These are phyloP conservation scores for Aegilops speltoides DNA, from an alignment of 176 grass and related monocot species.

Conservation along the genomic window DNA sequence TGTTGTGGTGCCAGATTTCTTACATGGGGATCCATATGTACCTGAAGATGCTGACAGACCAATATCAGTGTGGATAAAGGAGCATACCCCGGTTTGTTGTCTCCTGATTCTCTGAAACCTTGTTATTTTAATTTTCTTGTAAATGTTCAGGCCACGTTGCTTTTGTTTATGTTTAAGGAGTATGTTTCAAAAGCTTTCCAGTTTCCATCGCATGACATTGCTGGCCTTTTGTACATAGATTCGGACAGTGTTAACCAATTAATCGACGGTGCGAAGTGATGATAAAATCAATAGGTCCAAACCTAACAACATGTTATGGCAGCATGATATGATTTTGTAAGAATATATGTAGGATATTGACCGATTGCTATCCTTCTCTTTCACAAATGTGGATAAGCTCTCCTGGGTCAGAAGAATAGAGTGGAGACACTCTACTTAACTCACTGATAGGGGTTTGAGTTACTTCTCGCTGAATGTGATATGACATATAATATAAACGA, in stretches of 20 bases:
- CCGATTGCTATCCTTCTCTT: background rate
- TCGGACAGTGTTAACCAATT: background rate
- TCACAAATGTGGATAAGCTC: background rate
- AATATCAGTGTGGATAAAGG: slow-evolving; percentile 47
- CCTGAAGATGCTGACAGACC: slow-evolving; percentile 43
- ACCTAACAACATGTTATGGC: background rate
- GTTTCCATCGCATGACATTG: background rate
- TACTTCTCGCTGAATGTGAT: background rate
- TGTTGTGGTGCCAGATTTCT: slow-evolving; percentile 76
- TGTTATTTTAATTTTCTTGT: background rate
- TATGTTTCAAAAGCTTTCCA: background rate
- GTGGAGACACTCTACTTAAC: background rate
- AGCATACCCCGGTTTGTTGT: slow-evolving; percentile 48
- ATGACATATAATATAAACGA: background rate
- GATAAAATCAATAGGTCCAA: background rate
- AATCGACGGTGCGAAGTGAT: background rate
- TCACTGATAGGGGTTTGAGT: background rate
- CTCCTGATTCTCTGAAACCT: background rate
- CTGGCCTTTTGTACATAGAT: background rate
- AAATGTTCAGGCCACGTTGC: background rate
- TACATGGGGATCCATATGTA: slow-evolving; percentile 55
- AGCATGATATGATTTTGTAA: background rate
- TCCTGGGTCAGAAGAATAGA: background rate
- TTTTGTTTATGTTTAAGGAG: background rate
- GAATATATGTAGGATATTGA: background rate